These are phyloP conservation scores for Fremontodendron californicum DNA, from an alignment of 345 rosid species.

Conservation along the genomic window DNA sequence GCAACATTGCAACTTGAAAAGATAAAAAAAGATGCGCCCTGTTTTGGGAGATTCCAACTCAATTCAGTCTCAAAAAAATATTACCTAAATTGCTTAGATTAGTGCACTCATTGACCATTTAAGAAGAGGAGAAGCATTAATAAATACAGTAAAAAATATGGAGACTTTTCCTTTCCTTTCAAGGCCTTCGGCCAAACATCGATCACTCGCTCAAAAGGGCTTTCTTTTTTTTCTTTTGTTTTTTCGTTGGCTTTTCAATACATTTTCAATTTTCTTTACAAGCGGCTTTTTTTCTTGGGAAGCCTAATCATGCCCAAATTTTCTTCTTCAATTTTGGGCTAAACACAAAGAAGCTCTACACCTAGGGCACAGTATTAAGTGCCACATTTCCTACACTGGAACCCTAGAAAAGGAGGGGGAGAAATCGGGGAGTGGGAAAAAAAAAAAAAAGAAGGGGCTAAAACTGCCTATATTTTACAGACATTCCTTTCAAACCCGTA, in stretches of 20 bases:
- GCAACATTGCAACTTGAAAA: too few species aligned
- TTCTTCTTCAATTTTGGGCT: constrained; percentile 21
- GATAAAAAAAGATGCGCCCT: too few species aligned
- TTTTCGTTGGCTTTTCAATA: neutral
- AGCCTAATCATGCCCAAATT: constrained; percentile 26
- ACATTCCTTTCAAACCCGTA: constrained; percentile 24
- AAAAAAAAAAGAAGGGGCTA: constrained; percentile 8
- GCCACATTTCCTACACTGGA: constrained; percentile 26
- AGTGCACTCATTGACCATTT: neutral
- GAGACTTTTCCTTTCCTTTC: constrained; percentile 9
- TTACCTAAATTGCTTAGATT: neutral
- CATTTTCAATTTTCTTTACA: constrained; percentile 33
- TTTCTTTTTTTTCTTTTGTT: neutral
- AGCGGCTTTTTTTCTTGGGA: constrained; percentile 34
- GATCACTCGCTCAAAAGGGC: neutral
- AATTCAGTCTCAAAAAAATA: too few species aligned
- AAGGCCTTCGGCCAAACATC: constrained; percentile 41
- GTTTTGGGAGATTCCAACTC: too few species aligned
- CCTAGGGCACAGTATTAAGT: constrained; percentile 19
- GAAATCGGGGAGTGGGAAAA: neutral
- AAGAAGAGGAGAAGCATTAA: neutral
- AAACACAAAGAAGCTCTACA: constrained; percentile 26
- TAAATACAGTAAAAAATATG: neutral
- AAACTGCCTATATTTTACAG: constrained; percentile 35
- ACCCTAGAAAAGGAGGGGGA: constrained; percentile 17